Evolutionary conservation across 768 basidiomycete species (phyloP), one percentile per base, ranked within the genome.

Genomic region (Xerocomus spinulosus): DNA sequence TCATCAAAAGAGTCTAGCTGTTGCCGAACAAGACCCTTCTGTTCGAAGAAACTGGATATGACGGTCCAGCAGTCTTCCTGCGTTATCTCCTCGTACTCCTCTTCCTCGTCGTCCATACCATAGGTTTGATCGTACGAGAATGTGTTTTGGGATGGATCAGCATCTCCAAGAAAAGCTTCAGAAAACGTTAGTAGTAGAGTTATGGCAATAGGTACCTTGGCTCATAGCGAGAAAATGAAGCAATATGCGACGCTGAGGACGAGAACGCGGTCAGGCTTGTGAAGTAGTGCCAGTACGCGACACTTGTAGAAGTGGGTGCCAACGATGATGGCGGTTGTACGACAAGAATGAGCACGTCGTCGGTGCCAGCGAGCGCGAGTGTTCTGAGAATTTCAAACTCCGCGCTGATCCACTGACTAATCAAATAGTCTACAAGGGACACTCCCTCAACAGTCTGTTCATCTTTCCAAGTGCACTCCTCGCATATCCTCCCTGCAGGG

Each of bases 1-100:
- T 98, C 95, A 66, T 99, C 93, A 69, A 95, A 99, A 10, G 91
- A 94, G 72, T 95, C 93, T 45, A 98, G 82, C 66, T 99, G 96
- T 66, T 99, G 96, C 40, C 92, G 82, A 44, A 98, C 96, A 51
- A 99, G 85, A 70, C 95, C 95, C 68, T 95, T 96, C 67, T 92
- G 89, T 53, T 92, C 86, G 68, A 99, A 98, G 74, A 95, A 99
- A 60, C 90, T 85, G 53, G 90, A 87, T 59, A 98, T 97, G 63
- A 99, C 86, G 33, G 86, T 83, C 92, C 92, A 95, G 67, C 92
- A 92, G 61, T 92, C 91, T 66, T 93, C 91, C 60, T 92, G 91
- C 0, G 89, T 89, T 67, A 92, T 86, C 61, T 88, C 85, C 60
- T 85, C 85, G 51, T 78, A 78, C n/a, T 76, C 75, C 26, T 76